Evolutionary conservation across 2,329 filamentous ascomycete genomes (phyloP), one percentile per base, ranked within the genome.

Genomic region (Pseudocercospora ulei): DNA sequence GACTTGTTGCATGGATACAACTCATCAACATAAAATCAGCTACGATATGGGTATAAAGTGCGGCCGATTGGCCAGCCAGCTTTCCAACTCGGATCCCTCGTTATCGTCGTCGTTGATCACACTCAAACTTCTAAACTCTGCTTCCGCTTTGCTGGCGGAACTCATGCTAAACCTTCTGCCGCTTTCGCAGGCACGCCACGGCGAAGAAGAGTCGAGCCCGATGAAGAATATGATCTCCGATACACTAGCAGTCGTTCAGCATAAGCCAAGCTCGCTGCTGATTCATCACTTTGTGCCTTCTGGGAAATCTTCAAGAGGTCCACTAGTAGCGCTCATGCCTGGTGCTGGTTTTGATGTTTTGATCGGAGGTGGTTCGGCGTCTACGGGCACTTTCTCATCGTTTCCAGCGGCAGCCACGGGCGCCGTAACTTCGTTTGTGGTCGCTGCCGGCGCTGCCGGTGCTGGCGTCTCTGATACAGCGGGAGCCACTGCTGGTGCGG

Each of bases 321-420:
- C 49, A 7, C 42, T 46, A 2, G 49, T 51, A n/a, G 49, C 49
- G 37, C 44, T 48, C 49, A 51, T 49, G 19, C 37, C 44, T 17
- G 44, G 43, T 6, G 44, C 37, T 24, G 43, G 30, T 19, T 37
- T 39, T 2, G 36, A 12, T 6, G 25, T n/a, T 14, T 37, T 28
- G 11, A 38, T 36, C 27, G 35, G 30, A n/a, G 41, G 37, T 13
- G 35, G 25, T 18, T 45, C 18, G 16, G 34, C 25, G n/a, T 35
- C 18, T 12, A 42, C 43, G 12, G 43, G 29, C 19, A 39, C 13
- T 17, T 42, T 45, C 35, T 46, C 37, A 5, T 38, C 36, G 3
- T 27, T 27, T 16, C 31, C 27, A 20, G n/a, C 24, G 12, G 42
- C 26, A 7, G 36, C 23, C 29, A 22, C 14, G 17, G 38, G 11